Base-by-base conservation (phyloP, 2,329 filamentous ascomycete species). In the Claviceps capensis region DNA sequence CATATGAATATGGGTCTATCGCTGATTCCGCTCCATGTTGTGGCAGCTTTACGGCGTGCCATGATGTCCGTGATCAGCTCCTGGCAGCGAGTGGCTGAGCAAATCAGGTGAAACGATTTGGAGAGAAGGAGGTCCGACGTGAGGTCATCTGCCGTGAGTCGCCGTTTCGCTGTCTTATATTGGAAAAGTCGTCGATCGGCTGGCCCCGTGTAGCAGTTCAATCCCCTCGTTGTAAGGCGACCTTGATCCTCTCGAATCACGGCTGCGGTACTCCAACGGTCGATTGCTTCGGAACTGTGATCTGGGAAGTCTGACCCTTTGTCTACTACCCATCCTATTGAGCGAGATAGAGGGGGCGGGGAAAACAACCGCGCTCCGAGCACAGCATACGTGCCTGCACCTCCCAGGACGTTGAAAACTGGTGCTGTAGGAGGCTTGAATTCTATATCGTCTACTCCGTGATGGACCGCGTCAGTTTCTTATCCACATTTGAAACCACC, bases 271-370 rank as follows among this genome's bases (percentile, higher is more conserved):
- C 81, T 69, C 90, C 93, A 96, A 44, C 78, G 75, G 14, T 76
- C 69, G 58, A 98, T 82, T 44, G 78, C 72, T 2, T 74, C 63
- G 47, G 77, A 76, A 50, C 95, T 73, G 13, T 77, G 69, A 0
- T 71, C 57, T 0, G 91, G 90, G 58, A 97, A 97, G 67, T 97
- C 93, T 16, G 80, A 84, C 34, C 93, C 93, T 61, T 82, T 79
- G 67, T 98, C 91, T 44, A 97, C 81, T 56, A 97, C 83, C 90
- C 90, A 97, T 56, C 88, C 88, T 5, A 97, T 81, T 2, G 78
- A 75, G 40, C 72, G 74, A 22, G 88, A 86, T 46, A 74, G 62
- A 3, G 81, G 75, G 36, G 75, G 70, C 2, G 88, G 86, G 4
- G 88, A 91, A 65, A 95, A 85, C 48, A 98, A 74, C 36, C 93